Evolutionary conservation across 2,329 filamentous ascomycete species (phyloP).

Genomic region (Botrytis fabae): DNA sequence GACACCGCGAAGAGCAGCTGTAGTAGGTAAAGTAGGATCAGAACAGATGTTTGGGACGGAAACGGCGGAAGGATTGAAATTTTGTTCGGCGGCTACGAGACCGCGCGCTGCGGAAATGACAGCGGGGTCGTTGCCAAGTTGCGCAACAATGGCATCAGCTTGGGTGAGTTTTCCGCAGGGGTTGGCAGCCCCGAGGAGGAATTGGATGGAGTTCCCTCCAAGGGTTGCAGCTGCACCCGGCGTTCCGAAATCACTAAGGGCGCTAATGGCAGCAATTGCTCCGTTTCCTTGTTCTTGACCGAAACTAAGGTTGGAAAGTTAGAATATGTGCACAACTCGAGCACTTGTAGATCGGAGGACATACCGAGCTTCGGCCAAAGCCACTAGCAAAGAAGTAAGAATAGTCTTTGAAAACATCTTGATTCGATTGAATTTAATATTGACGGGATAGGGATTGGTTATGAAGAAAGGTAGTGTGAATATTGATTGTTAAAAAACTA

Average conservation of each 20-base stretch:
- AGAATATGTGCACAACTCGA: neutral
- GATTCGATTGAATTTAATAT: conserved; percentile 13
- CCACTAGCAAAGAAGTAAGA: conserved; percentile 33
- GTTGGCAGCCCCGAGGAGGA: conserved; percentile 64
- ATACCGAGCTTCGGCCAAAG: conserved; percentile 39
- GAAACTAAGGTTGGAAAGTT: conserved; percentile 47
- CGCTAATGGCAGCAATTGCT: conserved; percentile 54
- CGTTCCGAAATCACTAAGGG: conserved; percentile 54
- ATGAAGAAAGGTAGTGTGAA: neutral
- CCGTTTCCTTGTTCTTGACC: conserved; percentile 56
- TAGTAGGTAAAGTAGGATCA: conserved; percentile 62
- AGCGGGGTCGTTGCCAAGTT: conserved; percentile 59
- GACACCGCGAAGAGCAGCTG: conserved; percentile 62
- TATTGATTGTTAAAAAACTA: conserved; percentile 13
- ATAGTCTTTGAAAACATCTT: conserved; percentile 36
- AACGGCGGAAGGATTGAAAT: conserved; percentile 68
- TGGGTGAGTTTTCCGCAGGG: conserved; percentile 65
- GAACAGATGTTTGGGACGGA: conserved; percentile 62
- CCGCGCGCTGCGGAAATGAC: conserved; percentile 62
- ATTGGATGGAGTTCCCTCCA: conserved; percentile 59
- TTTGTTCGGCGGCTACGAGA: conserved; percentile 68
- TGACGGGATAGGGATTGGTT: conserved; percentile 20
- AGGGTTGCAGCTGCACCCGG: conserved; percentile 64
- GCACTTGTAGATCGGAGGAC: neutral
- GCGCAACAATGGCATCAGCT: conserved; percentile 62